Conservation (phyloP, 1,139 yeast species). For the Taphrina wiesneri region DNA sequence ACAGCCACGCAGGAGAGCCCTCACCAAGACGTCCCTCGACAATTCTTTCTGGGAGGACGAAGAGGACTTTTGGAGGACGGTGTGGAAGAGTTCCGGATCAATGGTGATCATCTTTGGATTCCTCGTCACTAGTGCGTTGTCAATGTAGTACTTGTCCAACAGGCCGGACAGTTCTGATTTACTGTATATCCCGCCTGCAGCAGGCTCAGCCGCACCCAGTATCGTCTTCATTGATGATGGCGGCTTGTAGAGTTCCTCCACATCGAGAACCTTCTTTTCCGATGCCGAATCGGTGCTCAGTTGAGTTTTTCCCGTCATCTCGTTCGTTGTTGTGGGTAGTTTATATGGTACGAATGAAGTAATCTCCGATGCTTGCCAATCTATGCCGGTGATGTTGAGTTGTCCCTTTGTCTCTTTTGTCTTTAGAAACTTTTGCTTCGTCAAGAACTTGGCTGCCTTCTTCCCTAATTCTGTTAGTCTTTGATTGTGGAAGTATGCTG, state of each 20-base stretch:
- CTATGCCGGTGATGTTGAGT: constrained; percentile 11
- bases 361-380: constrained; percentile 4
- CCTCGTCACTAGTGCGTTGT: neutral
- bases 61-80: neutral
- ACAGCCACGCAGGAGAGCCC: neutral
- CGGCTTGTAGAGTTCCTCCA: constrained; percentile 8
- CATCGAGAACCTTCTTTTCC: neutral
- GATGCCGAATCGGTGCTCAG: neutral
- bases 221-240: neutral
- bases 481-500: neutral
- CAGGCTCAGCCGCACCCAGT: neutral
- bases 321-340: neutral
- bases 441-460: constrained; percentile 20
- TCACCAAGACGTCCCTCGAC: constrained; percentile 5
- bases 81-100: constrained; percentile 7
- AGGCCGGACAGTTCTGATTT: neutral
- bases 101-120: constrained; percentile 12
- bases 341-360: constrained; percentile 13
- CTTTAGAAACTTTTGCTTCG: constrained; percentile 26
- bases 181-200: neutral
- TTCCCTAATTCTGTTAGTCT: constrained; percentile 3
- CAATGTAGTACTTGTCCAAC: neutral
- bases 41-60: neutral
- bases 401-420: constrained; percentile 29
- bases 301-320: neutral